Conservation (phyloP, 345 rosid species). For the Crucihimalaya himalaica region DNA sequence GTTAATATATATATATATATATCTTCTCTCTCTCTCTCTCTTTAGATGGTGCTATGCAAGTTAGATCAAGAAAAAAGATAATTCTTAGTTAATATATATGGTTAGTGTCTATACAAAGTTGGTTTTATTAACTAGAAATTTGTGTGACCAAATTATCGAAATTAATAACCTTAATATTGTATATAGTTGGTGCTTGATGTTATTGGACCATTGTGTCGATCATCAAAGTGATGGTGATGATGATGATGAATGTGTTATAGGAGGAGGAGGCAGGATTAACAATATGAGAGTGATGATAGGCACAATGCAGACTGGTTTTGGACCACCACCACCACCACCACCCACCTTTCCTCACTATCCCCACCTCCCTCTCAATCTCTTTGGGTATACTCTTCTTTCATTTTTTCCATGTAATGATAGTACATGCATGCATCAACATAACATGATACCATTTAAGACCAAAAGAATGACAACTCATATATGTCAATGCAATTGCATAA, state of each 20-base stretch:
- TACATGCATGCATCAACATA: conserved; percentile 25
- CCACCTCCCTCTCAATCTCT: conserved; percentile 76
- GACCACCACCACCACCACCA: conserved; percentile 67
- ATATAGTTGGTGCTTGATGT: conserved; percentile 18
- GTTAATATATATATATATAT: conserved; percentile 43
- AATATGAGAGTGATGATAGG: conserved; percentile 70
- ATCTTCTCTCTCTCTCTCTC: background rate
- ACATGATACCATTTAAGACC: conserved; percentile 27
- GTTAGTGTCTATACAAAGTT: conserved; percentile 3
- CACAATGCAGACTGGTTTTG: conserved; percentile 72
- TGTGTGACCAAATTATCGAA: background rate
- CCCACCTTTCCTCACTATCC: conserved; percentile 87
- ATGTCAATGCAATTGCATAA: conserved; percentile 20
- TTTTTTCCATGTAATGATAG: background rate
- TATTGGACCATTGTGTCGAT: conserved; percentile 18
- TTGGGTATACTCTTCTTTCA: conserved; percentile 48
- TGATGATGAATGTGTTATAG: conserved; percentile 37
- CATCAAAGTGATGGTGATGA: background rate
- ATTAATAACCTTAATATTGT: conserved; percentile 5
- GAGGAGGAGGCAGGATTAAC: conserved; percentile 53
- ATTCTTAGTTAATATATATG: background rate
- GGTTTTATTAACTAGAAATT: background rate
- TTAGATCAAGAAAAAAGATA: background rate
- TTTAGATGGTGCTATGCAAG: background rate
- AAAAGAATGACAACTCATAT: conserved; percentile 30